These are phyloP conservation scores for Hyaloscypha hepaticicola DNA, from an alignment of 495 filamentous ascomycete species.

Conservation along the genomic window DNA sequence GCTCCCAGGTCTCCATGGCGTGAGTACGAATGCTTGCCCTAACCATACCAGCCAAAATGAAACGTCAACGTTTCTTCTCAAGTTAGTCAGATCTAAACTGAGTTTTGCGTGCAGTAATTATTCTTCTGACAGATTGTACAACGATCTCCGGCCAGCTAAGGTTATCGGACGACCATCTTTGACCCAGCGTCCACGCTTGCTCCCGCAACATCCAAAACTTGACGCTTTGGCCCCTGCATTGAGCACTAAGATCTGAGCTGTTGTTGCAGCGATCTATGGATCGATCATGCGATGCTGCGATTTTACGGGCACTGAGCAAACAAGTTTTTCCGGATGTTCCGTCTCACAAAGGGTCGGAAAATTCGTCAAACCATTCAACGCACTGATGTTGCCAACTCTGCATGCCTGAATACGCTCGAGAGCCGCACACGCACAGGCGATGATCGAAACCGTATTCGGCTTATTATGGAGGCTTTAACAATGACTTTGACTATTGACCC, in stretches of 20 bases:
- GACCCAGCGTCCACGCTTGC: slow-evolving; percentile 10
- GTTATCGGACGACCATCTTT: slow-evolving; percentile 7
- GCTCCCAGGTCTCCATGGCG: not conserved
- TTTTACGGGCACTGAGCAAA: not conserved
- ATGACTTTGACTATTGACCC: slow-evolving; percentile 2
- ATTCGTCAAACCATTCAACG: slow-evolving; percentile 12
- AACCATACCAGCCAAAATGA: not conserved
- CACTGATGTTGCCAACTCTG: slow-evolving; percentile 8
- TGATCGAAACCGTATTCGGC: not conserved
- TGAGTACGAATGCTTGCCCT: not conserved
- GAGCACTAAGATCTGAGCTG: slow-evolving; percentile 8
- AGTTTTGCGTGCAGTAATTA: slow-evolving; percentile 2
- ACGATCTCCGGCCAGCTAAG: not conserved
- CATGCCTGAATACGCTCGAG: slow-evolving; percentile 10
- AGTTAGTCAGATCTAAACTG: not conserved
- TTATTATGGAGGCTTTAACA: not conserved
- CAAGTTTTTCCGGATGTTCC: not conserved
- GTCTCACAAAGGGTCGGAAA: slow-evolving; percentile 6
- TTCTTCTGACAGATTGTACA: not conserved
- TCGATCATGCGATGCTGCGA: slow-evolving; percentile 3
- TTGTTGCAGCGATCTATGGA: slow-evolving; percentile 2
- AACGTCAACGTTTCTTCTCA: not conserved
- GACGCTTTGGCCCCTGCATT: slow-evolving; percentile 19
- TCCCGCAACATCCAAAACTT: slow-evolving; percentile 22
- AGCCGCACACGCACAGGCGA: slow-evolving; percentile 7